These are phyloP conservation scores for Eucalyptus erythrocorys DNA, from an alignment of 345 rosid species.

Conservation along the genomic window DNA sequence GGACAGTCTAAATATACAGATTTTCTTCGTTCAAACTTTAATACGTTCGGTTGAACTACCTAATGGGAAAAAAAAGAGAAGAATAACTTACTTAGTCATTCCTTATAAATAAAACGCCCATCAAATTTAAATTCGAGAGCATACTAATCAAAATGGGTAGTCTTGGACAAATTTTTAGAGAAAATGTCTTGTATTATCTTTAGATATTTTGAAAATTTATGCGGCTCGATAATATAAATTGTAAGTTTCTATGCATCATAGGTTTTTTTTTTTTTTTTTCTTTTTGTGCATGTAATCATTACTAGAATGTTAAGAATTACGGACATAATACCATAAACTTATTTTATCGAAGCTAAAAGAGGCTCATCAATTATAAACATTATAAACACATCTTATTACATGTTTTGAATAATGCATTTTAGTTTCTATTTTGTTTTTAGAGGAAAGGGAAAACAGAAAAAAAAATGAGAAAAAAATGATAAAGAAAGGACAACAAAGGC, in stretches of 20 bases:
- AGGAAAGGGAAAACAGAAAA: not conserved
- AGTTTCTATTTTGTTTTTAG: not conserved
- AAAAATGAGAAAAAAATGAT: not conserved
- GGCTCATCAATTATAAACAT: not conserved
- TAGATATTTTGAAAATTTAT: not conserved
- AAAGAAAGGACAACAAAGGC: not conserved
- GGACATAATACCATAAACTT: not conserved
- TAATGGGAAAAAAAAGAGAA: too few species aligned
- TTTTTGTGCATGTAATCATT: not conserved
- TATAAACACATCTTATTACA: not conserved
- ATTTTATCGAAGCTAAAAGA: not conserved
- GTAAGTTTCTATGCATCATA: not conserved
- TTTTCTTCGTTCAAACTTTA: too few species aligned
- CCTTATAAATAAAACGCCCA: too few species aligned
- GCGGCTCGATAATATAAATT: not conserved
- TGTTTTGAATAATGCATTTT: not conserved
- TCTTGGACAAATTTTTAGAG: too few species aligned
- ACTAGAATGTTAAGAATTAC: not conserved
- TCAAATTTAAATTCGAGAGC: too few species aligned
- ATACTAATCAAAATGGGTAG: too few species aligned
- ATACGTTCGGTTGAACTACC: too few species aligned
- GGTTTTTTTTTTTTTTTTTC: not conserved
- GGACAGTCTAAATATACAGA: too few species aligned
- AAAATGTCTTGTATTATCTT: too few species aligned
- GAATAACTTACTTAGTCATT: too few species aligned